Conservation (phyloP, 2,329 filamentous ascomycete species). For the Alternaria alternata region DNA sequence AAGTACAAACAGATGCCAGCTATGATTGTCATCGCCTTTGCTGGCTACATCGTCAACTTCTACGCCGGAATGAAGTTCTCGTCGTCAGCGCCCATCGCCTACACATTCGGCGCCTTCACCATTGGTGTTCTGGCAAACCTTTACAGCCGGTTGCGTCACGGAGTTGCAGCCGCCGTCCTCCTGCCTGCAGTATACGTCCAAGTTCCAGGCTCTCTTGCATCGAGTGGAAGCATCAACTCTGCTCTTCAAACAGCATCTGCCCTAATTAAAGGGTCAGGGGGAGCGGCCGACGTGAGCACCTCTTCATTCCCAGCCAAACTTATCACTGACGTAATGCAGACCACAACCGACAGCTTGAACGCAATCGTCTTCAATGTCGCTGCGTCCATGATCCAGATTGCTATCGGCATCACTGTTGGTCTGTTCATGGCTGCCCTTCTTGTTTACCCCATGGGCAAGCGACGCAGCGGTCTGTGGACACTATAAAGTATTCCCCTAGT, state of each 20-base stretch:
- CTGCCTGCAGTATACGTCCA: slow-evolving; percentile 45
- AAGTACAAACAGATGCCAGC: slow-evolving; percentile 79
- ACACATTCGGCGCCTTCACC: slow-evolving; percentile 77
- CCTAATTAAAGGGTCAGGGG: slow-evolving; percentile 33
- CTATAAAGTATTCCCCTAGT: slow-evolving; percentile 34
- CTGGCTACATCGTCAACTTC: slow-evolving; percentile 78
- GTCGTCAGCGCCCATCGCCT: slow-evolving; percentile 75
- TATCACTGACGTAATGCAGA: slow-evolving; percentile 19
- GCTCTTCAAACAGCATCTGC: slow-evolving; percentile 39
- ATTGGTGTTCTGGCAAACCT: slow-evolving; percentile 80
- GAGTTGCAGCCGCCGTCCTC: slow-evolving; percentile 53
- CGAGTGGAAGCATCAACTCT: slow-evolving; percentile 41
- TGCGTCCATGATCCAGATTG: slow-evolving; percentile 59
- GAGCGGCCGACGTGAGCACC: slow-evolving; percentile 28
- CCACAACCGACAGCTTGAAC: slow-evolving; percentile 31
- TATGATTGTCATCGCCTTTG: slow-evolving; percentile 76
- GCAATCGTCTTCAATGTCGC: slow-evolving; percentile 54
- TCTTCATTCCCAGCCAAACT: not conserved
- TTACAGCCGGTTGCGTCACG: slow-evolving; percentile 71
- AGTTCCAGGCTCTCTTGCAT: slow-evolving; percentile 44
- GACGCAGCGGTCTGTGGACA: slow-evolving; percentile 51
- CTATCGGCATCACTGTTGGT: slow-evolving; percentile 61
- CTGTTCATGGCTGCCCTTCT: slow-evolving; percentile 59
- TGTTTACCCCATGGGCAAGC: slow-evolving; percentile 60
- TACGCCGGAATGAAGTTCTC: slow-evolving; percentile 73